These are phyloP conservation scores for Euphorbia pulcherrima DNA, from an alignment of 345 rosid genomes.

Conservation along the genomic window DNA sequence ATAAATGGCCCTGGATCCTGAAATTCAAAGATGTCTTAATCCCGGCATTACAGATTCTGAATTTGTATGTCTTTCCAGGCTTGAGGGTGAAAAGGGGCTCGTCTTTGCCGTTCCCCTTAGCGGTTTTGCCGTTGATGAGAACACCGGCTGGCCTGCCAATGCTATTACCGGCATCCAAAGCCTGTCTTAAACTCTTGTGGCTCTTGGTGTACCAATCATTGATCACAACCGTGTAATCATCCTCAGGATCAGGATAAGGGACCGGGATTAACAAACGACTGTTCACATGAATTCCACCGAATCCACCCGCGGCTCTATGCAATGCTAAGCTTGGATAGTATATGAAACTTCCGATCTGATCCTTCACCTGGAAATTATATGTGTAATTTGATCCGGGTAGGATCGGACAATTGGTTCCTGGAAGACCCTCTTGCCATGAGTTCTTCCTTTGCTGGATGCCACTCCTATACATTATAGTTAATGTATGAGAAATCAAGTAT, in stretches of 20 bases:
- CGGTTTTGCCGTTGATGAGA: constrained; percentile 21
- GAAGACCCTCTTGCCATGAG: constrained; percentile 70
- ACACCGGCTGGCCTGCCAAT: constrained; percentile 22
- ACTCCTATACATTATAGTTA: too few relatives aligned
- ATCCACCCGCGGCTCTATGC: constrained; percentile 21
- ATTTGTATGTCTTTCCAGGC: constrained; percentile 26
- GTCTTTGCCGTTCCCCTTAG: constrained; percentile 17
- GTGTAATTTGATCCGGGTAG: constrained; percentile 64
- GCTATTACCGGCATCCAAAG: constrained; percentile 19
- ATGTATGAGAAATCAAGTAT: too few relatives aligned
- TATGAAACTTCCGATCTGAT: constrained; percentile 50
- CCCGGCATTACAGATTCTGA: constrained; percentile 25
- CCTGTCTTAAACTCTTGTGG: constrained; percentile 8
- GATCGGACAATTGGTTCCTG: constrained; percentile 75
- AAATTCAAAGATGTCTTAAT: constrained; percentile 19
- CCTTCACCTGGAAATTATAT: constrained; percentile 80
- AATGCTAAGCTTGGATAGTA: constrained; percentile 21
- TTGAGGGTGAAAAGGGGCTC: constrained; percentile 27
- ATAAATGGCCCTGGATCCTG: constrained; percentile 20
- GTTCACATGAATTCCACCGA: constrained; percentile 24
- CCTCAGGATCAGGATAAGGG: constrained; percentile 26
- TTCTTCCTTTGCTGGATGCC: constrained; percentile 88
- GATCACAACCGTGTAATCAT: constrained; percentile 22
- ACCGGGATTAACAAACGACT: constrained; percentile 27
- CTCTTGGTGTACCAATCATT: constrained; percentile 21